A percentile compares a stretch with the other conserved stretches of the same genome.
Evolutionary conservation across 1,139 yeast species (phyloP).

Genomic region (Tardiomyces depauwii): DNA sequence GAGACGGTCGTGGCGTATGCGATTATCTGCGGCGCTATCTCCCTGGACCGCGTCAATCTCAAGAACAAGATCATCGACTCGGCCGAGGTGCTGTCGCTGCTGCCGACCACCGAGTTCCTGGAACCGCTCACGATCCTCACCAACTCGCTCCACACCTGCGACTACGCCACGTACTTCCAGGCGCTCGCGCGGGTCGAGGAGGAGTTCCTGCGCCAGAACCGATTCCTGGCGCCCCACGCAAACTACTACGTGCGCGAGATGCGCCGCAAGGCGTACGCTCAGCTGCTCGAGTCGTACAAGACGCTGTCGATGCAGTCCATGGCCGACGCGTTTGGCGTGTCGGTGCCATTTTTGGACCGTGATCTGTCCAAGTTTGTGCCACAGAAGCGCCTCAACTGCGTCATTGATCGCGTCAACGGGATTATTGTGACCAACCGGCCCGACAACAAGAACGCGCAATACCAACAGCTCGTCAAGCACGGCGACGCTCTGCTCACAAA

Average conservation of each 20-base stretch:
- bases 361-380: slow-evolving; percentile 90
- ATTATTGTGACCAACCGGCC: slow-evolving; percentile 94
- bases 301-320: slow-evolving; percentile 80
- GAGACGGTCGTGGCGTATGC: slow-evolving; percentile 88
- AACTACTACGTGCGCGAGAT: slow-evolving; percentile 81
- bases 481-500: slow-evolving; percentile 91
- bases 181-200: slow-evolving; percentile 72
- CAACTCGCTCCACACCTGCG: slow-evolving; percentile 81
- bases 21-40: slow-evolving; percentile 70
- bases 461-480: slow-evolving; percentile 76
- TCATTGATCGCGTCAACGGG: slow-evolving; percentile 91
- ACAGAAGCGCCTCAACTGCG: slow-evolving; percentile 85
- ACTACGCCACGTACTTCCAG: slow-evolving; percentile 71
- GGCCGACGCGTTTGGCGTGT: slow-evolving; percentile 89
- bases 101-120: slow-evolving; percentile 58
- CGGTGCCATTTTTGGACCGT: slow-evolving; percentile 64
- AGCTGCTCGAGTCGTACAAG: slow-evolving; percentile 86
- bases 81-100: slow-evolving; percentile 80
- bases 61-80: slow-evolving; percentile 82
- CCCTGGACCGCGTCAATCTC: slow-evolving; percentile 74
- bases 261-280: slow-evolving; percentile 93
- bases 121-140: slow-evolving; percentile 80
- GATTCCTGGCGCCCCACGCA: slow-evolving; percentile 70
- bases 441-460: slow-evolving; percentile 91
- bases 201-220: slow-evolving; percentile 57